A percentile compares a stretch with the other conserved stretches of the same genome.
These are phyloP conservation scores for Paecilomyces fulvus DNA, from an alignment of 2,329 filamentous ascomycete genomes.

Conservation along the genomic window DNA sequence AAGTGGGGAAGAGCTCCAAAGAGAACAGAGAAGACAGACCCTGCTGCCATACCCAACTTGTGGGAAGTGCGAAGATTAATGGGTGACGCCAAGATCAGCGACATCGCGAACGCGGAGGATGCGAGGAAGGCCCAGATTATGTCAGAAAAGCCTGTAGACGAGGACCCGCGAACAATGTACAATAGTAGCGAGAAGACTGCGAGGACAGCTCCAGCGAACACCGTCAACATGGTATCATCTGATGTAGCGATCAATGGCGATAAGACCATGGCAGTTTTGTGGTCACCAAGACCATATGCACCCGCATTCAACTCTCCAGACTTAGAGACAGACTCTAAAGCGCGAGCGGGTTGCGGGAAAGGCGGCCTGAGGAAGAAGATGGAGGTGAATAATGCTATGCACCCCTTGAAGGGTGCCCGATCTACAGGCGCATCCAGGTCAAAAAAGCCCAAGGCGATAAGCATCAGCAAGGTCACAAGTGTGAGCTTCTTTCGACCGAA, in stretches of 20 bases:
- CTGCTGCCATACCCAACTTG: slow-evolving; percentile 24
- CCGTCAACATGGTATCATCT: slow-evolving; percentile 19
- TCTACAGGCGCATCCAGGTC: slow-evolving; percentile 24
- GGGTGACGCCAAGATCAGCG: slow-evolving; percentile 18
- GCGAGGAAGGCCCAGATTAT: slow-evolving; percentile 15
- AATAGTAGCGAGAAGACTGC: slow-evolving; percentile 15
- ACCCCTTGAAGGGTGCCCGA: slow-evolving; percentile 36
- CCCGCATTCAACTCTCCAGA: slow-evolving; percentile 3
- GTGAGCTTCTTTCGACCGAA: slow-evolving; percentile 21
- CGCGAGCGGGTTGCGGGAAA: slow-evolving; percentile 18
- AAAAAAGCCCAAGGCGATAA: slow-evolving; percentile 17
- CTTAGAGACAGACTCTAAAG: slow-evolving; percentile 11
- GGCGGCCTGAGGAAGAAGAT: slow-evolving; percentile 43
- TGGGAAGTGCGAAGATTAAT: slow-evolving; percentile 17
- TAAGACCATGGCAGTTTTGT: slow-evolving; percentile 11
- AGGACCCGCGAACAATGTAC: slow-evolving; percentile 9
- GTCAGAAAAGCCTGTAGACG: slow-evolving; percentile 15
- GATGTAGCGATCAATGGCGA: slow-evolving; percentile 10
- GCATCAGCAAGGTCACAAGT: slow-evolving; percentile 14
- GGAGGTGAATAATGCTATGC: slow-evolving; percentile 38
- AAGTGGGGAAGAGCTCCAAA: slow-evolving; percentile 21
- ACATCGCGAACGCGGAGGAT: slow-evolving; percentile 17
- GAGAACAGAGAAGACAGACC: slow-evolving; percentile 18
- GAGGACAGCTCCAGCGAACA: slow-evolving; percentile 19
- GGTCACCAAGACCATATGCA: slow-evolving; percentile 7